Conservation (phyloP, 306 rosid species). For the Begonia peltatifolia region DNA sequence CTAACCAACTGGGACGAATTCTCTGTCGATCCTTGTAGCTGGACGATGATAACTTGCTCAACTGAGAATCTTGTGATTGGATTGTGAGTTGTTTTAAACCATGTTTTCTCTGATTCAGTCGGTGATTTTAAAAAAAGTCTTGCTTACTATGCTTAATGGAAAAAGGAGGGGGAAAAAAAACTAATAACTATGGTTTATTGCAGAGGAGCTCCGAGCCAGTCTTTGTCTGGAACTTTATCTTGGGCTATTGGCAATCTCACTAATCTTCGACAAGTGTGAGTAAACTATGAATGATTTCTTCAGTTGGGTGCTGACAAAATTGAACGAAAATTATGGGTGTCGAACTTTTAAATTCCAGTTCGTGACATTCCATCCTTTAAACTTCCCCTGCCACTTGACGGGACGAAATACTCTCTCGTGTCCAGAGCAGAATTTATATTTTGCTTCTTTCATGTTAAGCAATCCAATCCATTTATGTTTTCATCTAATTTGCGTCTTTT, state of each 20-base stretch:
- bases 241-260: conserved; percentile 63
- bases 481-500: conserved; percentile 6
- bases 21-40: conserved; percentile 95
- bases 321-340: background rate
- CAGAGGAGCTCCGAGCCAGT: conserved; percentile 96
- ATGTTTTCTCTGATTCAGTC: background rate
- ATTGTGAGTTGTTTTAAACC: conserved; percentile 39
- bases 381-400: background rate
- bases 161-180: background rate
- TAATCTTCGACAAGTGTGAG: conserved; percentile 86
- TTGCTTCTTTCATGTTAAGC: background rate
- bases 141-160: too few species aligned
- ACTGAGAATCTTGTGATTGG: conserved; percentile 57
- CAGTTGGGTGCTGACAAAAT: too few species aligned
- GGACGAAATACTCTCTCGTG: background rate
- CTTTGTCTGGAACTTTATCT: conserved; percentile 74
- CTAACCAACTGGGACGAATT: conserved; percentile 75
- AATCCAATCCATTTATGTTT: background rate
- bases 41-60: conserved; percentile 92
- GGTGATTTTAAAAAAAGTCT: background rate
- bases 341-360: background rate
- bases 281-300: background rate
- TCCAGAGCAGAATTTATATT: background rate
- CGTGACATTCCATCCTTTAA: background rate
- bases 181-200: conserved; percentile 4